Base-by-base conservation (phyloP, 192 early-diverging fungal genomes). In the Coemansia aciculifera region DNA sequence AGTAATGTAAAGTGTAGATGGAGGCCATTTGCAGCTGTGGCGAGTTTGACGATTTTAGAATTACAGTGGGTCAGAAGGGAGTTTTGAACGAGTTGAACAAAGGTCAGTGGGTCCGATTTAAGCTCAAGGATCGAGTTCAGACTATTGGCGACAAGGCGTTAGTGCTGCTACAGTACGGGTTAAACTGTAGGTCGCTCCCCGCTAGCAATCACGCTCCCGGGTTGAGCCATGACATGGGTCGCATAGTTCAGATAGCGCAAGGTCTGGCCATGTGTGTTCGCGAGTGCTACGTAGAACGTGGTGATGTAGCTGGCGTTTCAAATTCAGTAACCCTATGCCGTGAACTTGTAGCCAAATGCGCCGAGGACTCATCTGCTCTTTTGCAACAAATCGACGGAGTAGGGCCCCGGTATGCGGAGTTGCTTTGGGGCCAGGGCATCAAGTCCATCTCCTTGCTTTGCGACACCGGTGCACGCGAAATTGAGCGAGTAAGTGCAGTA, bases 351-450 rank as follows among this genome's bases (percentile, higher is more conserved):
- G 78, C 83, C 9, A 74, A 70, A 54, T 77, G 78, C 37, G 81
- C 80, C 73, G 87, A 87, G 37, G 54, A 76, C 39, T 70, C 77
- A 5, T 66, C 84, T 2, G 70, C 79, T 5, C 40, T 86, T 23
- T 39, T 88, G 21, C 81, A 85, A 66, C 89, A 90, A 69, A 75
- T 90, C 27, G 83, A 86, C 11, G 84, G 81, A 4, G 74, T 90
- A 37, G 89, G 89, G 0, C 86, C 85, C 3, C 72, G 76, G 12
- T 73, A 84, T 11, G 70, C 88, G 0, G 75, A 75, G 29, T 72
- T 56, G 11, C 72, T 90, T 3, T 82, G 80, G 61, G 78, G 63
- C 6, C 74, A 75, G 1, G 85, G 84, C 0, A 76, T 88, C 17
- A 75, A 17, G 23, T 83, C 83, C 0, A 79, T 89, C 42, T 34